Evolutionary conservation across 768 basidiomycete genomes (phyloP), one percentile per base, ranked within the genome.

Genomic region (Hypsizygus marmoreus): DNA sequence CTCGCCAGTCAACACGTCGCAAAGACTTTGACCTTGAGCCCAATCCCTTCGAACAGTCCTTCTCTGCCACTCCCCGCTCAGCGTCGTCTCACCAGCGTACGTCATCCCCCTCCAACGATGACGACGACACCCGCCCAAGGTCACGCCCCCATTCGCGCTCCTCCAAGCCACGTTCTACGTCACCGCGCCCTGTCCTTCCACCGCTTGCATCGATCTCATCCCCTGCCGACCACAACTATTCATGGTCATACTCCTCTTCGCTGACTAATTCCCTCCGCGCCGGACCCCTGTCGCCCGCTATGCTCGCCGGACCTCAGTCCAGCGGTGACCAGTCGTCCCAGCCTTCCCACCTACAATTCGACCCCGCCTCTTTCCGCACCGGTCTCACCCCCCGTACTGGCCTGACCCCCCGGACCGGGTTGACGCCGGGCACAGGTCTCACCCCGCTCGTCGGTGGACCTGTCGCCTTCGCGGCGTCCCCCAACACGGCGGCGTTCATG

Each of bases 31-130:
- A 76, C 63, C 77, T 88, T 26, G 93, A 95, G 60, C 88, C 87
- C 1, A 95, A 95, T 62, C 93, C 94, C 0, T 97, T 97, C 61
- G 95, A 99, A 62, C 90, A 93, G 68, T 94, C 91, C 43, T 98
- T 98, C 64, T 84, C 86, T 26, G 70, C 67, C 20, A 65, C 68
- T 20, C 62, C 72, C 36, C 55, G 56, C 45, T 56, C 65, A 44
- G 59, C 75, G 23, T 75, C 77, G 22, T 76, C n/a, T n/a, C n/a
- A n/a, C n/a, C n/a, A n/a, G n/a, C n/a, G n/a, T n/a, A n/a, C n/a
- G n/a, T n/a, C n/a, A n/a, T n/a, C n/a, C n/a, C n/a, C n/a, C n/a
- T n/a, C n/a, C n/a, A n/a, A n/a, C n/a, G n/a, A n/a, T n/a, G n/a
- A n/a, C n/a, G n/a, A n/a, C n/a, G n/a, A n/a, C n/a, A n/a, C n/a